These are phyloP conservation scores for Suzukiozyma palmioleophila DNA, from an alignment of 1,139 yeast species.

Conservation along the genomic window DNA sequence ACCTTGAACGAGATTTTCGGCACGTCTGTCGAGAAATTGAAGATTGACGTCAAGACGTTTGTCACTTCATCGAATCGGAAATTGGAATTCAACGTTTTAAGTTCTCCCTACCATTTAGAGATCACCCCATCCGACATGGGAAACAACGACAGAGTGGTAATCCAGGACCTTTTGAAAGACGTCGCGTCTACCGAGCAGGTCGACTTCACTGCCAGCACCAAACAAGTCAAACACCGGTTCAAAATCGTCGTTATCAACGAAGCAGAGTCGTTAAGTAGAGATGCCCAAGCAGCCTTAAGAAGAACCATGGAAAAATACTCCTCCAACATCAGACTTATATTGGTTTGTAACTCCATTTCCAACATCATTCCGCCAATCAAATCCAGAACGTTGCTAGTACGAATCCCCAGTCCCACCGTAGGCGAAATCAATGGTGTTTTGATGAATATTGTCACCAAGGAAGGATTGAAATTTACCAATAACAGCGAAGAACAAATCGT, in stretches of 20 bases:
- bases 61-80: slow-evolving; percentile 68
- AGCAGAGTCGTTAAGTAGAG: slow-evolving; percentile 87
- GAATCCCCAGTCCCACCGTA: slow-evolving; percentile 77
- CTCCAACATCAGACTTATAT: slow-evolving; percentile 73
- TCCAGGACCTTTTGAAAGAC: slow-evolving; percentile 89
- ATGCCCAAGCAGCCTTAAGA: slow-evolving; percentile 96
- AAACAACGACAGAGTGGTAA: slow-evolving; percentile 87
- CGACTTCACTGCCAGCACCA: slow-evolving; percentile 50
- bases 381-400: slow-evolving; percentile 81
- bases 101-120: slow-evolving; percentile 87
- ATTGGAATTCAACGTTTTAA: slow-evolving; percentile 84
- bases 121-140: slow-evolving; percentile 98
- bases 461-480: slow-evolving; percentile 44
- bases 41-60: slow-evolving; percentile 85
- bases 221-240: slow-evolving; percentile 59
- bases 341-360: slow-evolving; percentile 86
- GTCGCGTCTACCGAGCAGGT: slow-evolving; percentile 95
- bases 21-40: slow-evolving; percentile 71
- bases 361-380: slow-evolving; percentile 91
- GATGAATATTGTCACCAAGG: slow-evolving; percentile 51
- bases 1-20: slow-evolving; percentile 81
- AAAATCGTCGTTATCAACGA: slow-evolving; percentile 92
- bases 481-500: slow-evolving; percentile 30
- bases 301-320: slow-evolving; percentile 98
- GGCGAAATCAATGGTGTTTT: slow-evolving; percentile 57